These are phyloP conservation scores for Ogataea nakhonphanomensis DNA, from an alignment of 805 yeast genomes.

Conservation along the genomic window DNA sequence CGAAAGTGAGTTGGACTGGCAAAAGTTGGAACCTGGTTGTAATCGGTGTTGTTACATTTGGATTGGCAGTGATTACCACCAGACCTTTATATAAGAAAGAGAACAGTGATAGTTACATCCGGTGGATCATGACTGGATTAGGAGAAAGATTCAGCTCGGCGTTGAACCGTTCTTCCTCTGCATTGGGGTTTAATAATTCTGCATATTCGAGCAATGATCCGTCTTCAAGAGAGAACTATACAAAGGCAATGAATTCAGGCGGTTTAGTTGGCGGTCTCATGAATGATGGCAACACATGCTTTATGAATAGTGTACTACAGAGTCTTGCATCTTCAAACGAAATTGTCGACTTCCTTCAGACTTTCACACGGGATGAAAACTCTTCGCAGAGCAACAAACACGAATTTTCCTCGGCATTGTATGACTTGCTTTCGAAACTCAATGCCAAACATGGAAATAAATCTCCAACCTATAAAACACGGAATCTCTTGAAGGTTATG, in stretches of 20 bases:
- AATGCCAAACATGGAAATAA: conserved; percentile 52
- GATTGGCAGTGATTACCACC: conserved; percentile 19
- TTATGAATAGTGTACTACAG: conserved; percentile 89
- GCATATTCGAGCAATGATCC: conserved; percentile 19
- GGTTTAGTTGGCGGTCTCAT: conserved; percentile 81
- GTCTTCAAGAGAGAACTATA: conserved; percentile 15
- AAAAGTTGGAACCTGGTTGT: conserved; percentile 19
- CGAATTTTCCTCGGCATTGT: conserved; percentile 52
- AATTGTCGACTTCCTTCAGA: conserved; percentile 52
- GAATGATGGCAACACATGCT: conserved; percentile 92
- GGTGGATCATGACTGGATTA: conserved; percentile 18
- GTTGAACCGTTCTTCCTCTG: conserved; percentile 16
- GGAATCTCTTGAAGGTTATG: conserved; percentile 59
- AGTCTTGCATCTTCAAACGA: conserved; percentile 71
- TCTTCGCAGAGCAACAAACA: conserved; percentile 10
- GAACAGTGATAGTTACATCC: neutral
- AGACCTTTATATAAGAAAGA: conserved; percentile 12
- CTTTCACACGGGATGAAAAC: conserved; percentile 30
- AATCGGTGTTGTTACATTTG: conserved; percentile 18
- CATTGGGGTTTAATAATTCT: conserved; percentile 14
- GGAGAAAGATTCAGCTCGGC: conserved; percentile 21
- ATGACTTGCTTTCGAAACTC: conserved; percentile 48
- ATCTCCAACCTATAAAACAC: conserved; percentile 62
- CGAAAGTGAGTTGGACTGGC: conserved; percentile 12
- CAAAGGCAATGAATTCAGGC: conserved; percentile 52